These are phyloP conservation scores for Lepidium campestre DNA, from an alignment of 441 rosid species.

Conservation along the genomic window DNA sequence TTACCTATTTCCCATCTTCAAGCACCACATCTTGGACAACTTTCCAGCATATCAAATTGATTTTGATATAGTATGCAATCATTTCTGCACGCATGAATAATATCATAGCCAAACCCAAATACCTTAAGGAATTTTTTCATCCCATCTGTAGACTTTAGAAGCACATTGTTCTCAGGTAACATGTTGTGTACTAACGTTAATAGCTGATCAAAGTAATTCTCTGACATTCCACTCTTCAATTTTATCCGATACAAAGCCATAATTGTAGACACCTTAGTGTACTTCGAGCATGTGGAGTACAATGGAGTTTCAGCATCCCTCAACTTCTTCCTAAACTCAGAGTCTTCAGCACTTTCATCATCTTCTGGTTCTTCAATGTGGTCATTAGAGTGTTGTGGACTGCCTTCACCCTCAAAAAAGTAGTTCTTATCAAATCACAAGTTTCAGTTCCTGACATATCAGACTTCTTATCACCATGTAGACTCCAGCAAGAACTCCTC, in stretches of 20 bases:
- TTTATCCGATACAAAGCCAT: neutral
- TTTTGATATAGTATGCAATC: neutral
- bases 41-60: neutral
- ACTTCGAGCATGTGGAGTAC: neutral
- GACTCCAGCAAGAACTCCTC: no score
- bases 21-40: neutral
- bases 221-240: neutral
- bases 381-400: no score
- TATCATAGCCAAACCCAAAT: neutral
- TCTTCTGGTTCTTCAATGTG: no score
- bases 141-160: neutral
- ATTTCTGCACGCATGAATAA: neutral
- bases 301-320: neutral
- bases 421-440: no score
- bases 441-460: no score
- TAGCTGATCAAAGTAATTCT: neutral
- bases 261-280: neutral
- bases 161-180: neutral
- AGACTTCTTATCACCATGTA: no score
- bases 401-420: no score
- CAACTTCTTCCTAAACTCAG: neutral
- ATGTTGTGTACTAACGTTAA: neutral
- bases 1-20: neutral
- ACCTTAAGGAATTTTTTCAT: neutral
- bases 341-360: no score